phyloP scores from a whole-genome alignment of 2,329 filamentous ascomycete genomes.

The Aspergillus neoniger region DNA sequence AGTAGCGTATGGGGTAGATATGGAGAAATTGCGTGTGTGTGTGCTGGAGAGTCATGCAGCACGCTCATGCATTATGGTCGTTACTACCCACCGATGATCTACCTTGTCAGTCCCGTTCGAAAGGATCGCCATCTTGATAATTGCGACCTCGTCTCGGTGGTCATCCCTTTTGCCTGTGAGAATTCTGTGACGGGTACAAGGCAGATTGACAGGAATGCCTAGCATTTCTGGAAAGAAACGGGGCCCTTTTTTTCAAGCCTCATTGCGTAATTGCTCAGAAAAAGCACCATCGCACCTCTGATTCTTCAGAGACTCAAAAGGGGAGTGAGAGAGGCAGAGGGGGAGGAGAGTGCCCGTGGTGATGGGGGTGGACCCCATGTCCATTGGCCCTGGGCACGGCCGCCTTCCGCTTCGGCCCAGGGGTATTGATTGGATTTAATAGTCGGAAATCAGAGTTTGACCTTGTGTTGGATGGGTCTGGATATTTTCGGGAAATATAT shows the following conservation, averaged over 20 bases:
- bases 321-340: neutral
- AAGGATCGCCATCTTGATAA: neutral
- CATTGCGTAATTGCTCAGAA: neutral
- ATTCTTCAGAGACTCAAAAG: neutral
- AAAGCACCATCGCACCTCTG: neutral
- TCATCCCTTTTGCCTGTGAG: neutral
- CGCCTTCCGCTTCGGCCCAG: neutral
- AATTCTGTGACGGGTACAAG: neutral
- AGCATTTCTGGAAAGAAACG: neutral
- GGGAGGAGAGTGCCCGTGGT: neutral
- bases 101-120: neutral
- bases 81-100: conserved; percentile 3
- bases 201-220: neutral
- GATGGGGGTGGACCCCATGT: neutral
- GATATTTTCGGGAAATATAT: conserved; percentile 3
- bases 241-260: neutral
- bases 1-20: conserved; percentile 9
- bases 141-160: neutral
- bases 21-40: neutral
- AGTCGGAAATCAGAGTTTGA: conserved; percentile 8
- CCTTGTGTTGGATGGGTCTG: neutral
- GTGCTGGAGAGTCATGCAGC: neutral
- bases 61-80: neutral
- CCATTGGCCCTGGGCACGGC: neutral
- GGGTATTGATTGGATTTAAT: conserved; percentile 1